Conservation (phyloP, 139 green algal genomes). For the Gonium pectorale region DNA sequence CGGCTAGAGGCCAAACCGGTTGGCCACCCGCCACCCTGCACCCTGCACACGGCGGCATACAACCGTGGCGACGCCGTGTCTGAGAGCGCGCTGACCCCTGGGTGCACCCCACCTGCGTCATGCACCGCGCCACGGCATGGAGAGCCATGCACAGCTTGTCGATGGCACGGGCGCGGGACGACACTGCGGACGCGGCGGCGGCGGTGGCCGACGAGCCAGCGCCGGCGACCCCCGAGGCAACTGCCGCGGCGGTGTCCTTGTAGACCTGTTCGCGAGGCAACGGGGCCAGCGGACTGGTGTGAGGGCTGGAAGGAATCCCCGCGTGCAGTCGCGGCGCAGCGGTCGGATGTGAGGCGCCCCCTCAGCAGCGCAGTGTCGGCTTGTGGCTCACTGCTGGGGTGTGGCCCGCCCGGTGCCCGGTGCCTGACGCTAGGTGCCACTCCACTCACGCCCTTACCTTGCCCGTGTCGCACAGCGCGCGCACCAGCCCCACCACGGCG, state of each 20-base stretch:
- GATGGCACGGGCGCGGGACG: not conserved
- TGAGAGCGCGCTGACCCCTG: too few species aligned
- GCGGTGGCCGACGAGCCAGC: not conserved
- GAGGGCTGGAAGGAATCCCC: too few species aligned
- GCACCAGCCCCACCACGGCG: slow-evolving; percentile 40
- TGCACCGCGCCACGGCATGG: slow-evolving; percentile 3
- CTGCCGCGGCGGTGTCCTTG: slow-evolving; percentile 7
- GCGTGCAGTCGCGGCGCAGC: too few species aligned
- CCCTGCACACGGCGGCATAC: not conserved
- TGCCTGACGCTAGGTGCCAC: too few species aligned
- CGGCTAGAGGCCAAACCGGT: too few species aligned
- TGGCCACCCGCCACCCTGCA: not conserved
- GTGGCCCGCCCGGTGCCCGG: too few species aligned
- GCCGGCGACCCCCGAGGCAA: not conserved
- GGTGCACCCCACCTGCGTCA: slow-evolving; percentile 23
- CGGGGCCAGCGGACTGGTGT: not conserved
- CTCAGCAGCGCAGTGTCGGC: too few species aligned
- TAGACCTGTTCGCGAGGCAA: not conserved
- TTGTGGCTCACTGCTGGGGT: too few species aligned
- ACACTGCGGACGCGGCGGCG: not conserved
- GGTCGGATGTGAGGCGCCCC: too few species aligned
- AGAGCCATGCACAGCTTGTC: slow-evolving; percentile 29
- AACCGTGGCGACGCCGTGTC: too few species aligned
- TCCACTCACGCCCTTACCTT: slow-evolving; percentile 18
- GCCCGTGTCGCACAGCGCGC: slow-evolving; percentile 15